Base-by-base conservation (phyloP, 176 grass and related monocot species). In the Leersia perrieri region DNA sequence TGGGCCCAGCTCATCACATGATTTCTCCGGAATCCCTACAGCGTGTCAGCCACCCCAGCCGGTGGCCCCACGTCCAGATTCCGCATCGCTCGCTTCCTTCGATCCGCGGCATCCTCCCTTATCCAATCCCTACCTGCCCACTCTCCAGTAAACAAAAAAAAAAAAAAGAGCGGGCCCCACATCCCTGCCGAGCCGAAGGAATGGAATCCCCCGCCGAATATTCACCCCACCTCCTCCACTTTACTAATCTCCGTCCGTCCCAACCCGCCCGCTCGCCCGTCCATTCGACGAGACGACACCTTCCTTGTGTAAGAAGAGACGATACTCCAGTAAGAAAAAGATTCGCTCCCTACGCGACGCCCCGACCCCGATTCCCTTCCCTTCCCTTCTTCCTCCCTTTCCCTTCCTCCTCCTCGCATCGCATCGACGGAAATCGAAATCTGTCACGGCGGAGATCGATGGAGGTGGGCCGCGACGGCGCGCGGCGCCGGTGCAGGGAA, bases 291-390 rank as follows among this genome's bases (percentile, higher is more conserved):
- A 67, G 15, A 11, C n/a, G 23, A 67, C 11, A 11, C 49, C 34
- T 60, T 63, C 64, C 67, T 41, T 53, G 29, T 49, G 73, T 73
- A 39, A 68, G 71, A 87, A 86, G 53, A 23, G 53, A 53, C 14
- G 1, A 11, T 47, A 47, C 3, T 53, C n/a, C n/a, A 9, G 8
- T 78, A 71, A 64, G 16, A 11, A 41, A 55, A 85, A 92, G 92
- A 94, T 94, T 91, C 89, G 83, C 57, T 74, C 65, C 70, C 39
- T 86, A 90, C 90, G 93, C 93, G 93, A 96, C 90, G 93, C 83
- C 90, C 76, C 90, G 93, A 88, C 93, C 66, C 39, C 72, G 93
- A 89, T 90, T 88, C 73, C 57, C 12, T 44, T 57, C 32, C 66
- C 4, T 36, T 12, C 41, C n/a, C n/a, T 14, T 44, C 41, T 8